Evolutionary conservation across 306 rosid species (phyloP), one percentile per base, ranked within the genome.

Genomic region (Gastrolobium villosum): DNA sequence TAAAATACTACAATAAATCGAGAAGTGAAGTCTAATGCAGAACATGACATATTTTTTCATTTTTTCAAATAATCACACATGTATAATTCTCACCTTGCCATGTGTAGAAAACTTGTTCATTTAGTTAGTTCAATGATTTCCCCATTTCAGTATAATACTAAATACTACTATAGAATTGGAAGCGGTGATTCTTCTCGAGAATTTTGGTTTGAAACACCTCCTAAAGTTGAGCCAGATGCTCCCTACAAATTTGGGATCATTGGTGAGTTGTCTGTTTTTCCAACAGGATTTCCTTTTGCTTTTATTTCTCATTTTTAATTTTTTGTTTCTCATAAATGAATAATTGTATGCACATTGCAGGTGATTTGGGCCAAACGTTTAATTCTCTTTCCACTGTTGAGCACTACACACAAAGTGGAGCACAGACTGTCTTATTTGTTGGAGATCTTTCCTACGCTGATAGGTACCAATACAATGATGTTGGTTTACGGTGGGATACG

Each of bases 401-500:
- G 61, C 99, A 93, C 80, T 93, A 90, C 81, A 85, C 91, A 78
- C 81, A 88, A 83, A 96, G 97, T 87, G 92, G 88, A 82, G 99
- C 90, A 10, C 87, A 93, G 81, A 48, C 97, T 62, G 97, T 93
- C 49, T 81, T 96, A 77, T 96, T 86, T 80, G 63, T 93, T 68
- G 99, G 99, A 78, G 99, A 96, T 89, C 93, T 96, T 77, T 79
- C 97, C 79, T 96, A 96, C 36, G 99, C 99, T 50, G 99, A 93
- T 84, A 88, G 98, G 83, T 93, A 96, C 69, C 45, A 87, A 70
- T 79, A 84, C 74, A 88, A 63, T 72, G 99, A 96, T 41, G 91
- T 96, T 31, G 98, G 99, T 62, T 54, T 90, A 73, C 78, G 98
- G 79, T 96, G 99, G 99, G 99, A 96, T 81, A 77, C 98, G 32